These are phyloP conservation scores for Cymbidium sinense DNA, from an alignment of 106 monocot genomes.

Conservation along the genomic window DNA sequence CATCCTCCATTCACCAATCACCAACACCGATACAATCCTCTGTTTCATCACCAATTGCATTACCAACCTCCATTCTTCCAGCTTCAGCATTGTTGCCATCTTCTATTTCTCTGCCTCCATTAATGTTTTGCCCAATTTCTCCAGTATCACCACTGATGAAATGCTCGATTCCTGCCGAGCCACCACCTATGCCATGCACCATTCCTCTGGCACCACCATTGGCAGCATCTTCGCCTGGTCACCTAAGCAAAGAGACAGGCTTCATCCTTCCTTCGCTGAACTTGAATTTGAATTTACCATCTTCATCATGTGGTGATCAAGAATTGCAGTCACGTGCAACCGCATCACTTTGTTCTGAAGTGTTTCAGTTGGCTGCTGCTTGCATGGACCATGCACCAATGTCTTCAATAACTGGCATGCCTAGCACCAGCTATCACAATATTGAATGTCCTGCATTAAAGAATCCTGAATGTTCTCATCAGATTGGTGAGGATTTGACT, in stretches of 20 bases:
- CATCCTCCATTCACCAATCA: neutral
- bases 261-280: slow-evolving; percentile 35
- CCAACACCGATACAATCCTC: neutral
- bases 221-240: neutral
- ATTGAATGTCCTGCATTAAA: slow-evolving; percentile 15
- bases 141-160: neutral
- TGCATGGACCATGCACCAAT: slow-evolving; percentile 18
- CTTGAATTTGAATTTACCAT: slow-evolving; percentile 42
- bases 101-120: neutral
- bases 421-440: slow-evolving; percentile 9
- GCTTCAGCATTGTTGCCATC: neutral
- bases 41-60: neutral
- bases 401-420: slow-evolving; percentile 13
- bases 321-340: neutral
- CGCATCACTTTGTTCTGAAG: neutral
- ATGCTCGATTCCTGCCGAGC: neutral
- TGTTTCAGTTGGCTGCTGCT: neutral
- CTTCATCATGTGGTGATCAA: slow-evolving; percentile 4
- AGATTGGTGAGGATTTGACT: neutral
- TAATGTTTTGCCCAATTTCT: neutral
- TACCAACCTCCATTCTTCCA: neutral
- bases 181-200: neutral
- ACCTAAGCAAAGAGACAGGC: slow-evolving; percentile 2
- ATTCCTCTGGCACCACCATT: slow-evolving; percentile 6
- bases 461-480: slow-evolving; percentile 16